Conservation (phyloP, 1,284 basidiomycete species). For the Amylostereum areolatum region DNA sequence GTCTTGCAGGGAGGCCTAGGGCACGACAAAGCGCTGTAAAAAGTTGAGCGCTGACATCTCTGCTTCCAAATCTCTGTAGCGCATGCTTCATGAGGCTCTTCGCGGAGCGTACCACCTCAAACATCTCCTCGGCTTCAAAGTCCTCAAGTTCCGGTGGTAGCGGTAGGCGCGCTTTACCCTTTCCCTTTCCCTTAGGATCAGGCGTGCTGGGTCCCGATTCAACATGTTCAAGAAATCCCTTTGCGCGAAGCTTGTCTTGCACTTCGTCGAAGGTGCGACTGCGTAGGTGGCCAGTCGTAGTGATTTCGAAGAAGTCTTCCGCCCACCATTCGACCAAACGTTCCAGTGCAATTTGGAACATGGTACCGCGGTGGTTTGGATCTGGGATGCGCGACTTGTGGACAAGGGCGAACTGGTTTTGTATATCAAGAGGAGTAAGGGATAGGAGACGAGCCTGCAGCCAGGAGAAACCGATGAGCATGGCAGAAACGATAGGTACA, state of each 20-base stretch:
- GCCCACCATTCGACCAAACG: slow-evolving; percentile 83
- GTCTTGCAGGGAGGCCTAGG: slow-evolving; percentile 80
- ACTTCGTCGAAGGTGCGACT: slow-evolving; percentile 73
- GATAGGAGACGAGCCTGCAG: slow-evolving; percentile 79
- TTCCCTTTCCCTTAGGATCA: slow-evolving; percentile 5
- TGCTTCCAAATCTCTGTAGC: slow-evolving; percentile 72
- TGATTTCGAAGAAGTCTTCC: slow-evolving; percentile 63
- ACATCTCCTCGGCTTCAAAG: slow-evolving; percentile 48
- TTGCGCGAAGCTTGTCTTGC: slow-evolving; percentile 36
- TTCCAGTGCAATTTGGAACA: slow-evolving; percentile 78
- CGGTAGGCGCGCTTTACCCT: slow-evolving; percentile 25
- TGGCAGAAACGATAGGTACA: slow-evolving; percentile 11
- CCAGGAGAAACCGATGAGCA: slow-evolving; percentile 10
- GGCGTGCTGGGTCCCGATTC: slow-evolving; percentile 10
- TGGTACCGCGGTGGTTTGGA: slow-evolving; percentile 68
- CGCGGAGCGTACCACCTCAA: slow-evolving; percentile 67
- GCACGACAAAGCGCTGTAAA: slow-evolving; percentile 89
- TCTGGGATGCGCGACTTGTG: slow-evolving; percentile 83
- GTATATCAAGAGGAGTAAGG: slow-evolving; percentile 71
- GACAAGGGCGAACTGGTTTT: slow-evolving; percentile 74
- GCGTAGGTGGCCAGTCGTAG: slow-evolving; percentile 58
- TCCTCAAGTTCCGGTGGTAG: slow-evolving; percentile 18
- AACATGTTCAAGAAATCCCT: slow-evolving; percentile 22
- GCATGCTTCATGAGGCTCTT: slow-evolving; percentile 91
- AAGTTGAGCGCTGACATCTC: slow-evolving; percentile 87